phyloP scores from a whole-genome alignment of 768 basidiomycete species.

The Psilocybe cyanescens region DNA sequence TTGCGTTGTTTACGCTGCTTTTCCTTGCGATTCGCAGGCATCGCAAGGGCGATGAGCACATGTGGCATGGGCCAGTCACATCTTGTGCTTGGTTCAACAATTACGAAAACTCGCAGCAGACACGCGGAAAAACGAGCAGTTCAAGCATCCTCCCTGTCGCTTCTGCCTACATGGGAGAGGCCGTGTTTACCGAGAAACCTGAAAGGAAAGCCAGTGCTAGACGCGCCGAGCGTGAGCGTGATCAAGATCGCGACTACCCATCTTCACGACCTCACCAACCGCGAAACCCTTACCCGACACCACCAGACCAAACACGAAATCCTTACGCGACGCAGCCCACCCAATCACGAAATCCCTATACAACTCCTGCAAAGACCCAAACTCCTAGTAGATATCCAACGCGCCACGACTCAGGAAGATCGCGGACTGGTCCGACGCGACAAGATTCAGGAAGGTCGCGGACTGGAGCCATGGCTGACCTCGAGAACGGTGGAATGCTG shows the following conservation, averaged over 20 bases:
- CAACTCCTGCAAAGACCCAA: conserved; percentile 15
- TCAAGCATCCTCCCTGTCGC: conserved; percentile 44
- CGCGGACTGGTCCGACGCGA: conserved; percentile 31
- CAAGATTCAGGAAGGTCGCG: conserved; percentile 36
- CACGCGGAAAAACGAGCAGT: conserved; percentile 37
- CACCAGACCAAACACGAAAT: background rate
- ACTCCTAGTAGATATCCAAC: conserved; percentile 24
- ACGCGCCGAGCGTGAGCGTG: conserved; percentile 27
- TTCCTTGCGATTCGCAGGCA: conserved; percentile 47
- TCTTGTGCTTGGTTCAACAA: conserved; percentile 73
- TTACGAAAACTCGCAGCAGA: conserved; percentile 44
- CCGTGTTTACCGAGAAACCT: conserved; percentile 28
- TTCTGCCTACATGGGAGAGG: conserved; percentile 21
- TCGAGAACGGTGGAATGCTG: conserved; percentile 46
- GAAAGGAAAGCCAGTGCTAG: conserved; percentile 29
- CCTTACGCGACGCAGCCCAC: conserved; percentile 3
- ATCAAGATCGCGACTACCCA: conserved; percentile 15
- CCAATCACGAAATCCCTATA: conserved; percentile 21
- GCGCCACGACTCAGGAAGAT: conserved; percentile 37
- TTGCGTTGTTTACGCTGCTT: conserved; percentile 39
- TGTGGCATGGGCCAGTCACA: conserved; percentile 76
- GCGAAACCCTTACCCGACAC: conserved; percentile 23
- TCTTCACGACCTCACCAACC: conserved; percentile 20
- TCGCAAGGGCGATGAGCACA: conserved; percentile 49
- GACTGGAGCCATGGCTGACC: conserved; percentile 32